Evolutionary conservation across 2,329 filamentous ascomycete genomes (phyloP).

Genomic region (Venturiaceae sp.): DNA sequence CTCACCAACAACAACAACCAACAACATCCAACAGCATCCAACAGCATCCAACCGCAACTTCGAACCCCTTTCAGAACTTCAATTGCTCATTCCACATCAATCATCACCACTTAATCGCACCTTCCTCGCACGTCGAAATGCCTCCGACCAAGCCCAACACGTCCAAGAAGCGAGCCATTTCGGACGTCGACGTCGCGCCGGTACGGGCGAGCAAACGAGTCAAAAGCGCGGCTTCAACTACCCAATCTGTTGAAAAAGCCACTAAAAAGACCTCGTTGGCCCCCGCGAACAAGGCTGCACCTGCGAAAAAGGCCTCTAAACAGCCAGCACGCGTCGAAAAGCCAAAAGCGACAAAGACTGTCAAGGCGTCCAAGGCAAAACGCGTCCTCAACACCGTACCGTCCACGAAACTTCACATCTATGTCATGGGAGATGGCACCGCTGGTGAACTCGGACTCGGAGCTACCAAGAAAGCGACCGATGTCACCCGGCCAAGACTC

Average conservation of each 20-base stretch:
- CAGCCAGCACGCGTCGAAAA: constrained; percentile 13
- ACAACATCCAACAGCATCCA: no score
- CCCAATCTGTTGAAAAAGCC: no score
- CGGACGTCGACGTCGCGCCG: no score
- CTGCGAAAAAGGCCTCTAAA: not conserved
- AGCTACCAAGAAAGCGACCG: constrained; percentile 52
- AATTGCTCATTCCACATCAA: not conserved
- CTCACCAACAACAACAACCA: not conserved
- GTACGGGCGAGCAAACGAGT: no score
- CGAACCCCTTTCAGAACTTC: not conserved
- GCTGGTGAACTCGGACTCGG: constrained; percentile 79
- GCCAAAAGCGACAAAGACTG: constrained; percentile 21
- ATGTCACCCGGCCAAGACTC: constrained; percentile 65
- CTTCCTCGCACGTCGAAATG: not conserved
- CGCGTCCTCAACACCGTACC: constrained; percentile 54
- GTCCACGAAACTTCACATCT: constrained; percentile 57
- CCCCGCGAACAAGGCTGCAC: constrained; percentile 15
- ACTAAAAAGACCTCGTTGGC: not conserved
- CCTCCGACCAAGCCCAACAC: not conserved
- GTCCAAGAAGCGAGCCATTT: not conserved
- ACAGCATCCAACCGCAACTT: no score
- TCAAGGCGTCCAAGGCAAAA: constrained; percentile 11
- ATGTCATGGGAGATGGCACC: constrained; percentile 70
- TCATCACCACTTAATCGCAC: not conserved
- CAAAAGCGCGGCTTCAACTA: no score